Percentiles rank a stretch among this genome's conserved stretches.
These are phyloP conservation scores for Royoungia palumana DNA, from an alignment of 768 basidiomycete genomes.

Conservation along the genomic window DNA sequence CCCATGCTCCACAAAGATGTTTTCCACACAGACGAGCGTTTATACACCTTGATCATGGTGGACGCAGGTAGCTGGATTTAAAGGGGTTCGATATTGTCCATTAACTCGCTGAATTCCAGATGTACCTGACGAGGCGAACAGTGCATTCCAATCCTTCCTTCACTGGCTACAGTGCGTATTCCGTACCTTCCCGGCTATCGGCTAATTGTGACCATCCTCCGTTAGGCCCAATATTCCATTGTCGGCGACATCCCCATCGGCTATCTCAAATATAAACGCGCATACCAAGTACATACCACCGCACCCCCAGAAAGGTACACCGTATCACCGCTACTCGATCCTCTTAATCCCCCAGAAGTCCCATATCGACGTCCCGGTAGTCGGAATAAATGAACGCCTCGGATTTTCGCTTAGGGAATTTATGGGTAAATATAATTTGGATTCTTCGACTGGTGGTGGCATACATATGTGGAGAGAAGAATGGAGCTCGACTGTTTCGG, in stretches of 20 bases:
- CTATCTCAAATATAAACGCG: conserved; percentile 41
- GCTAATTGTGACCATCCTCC: neutral
- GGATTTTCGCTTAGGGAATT: conserved; percentile 71
- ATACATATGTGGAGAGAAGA: conserved; percentile 81
- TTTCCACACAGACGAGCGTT: conserved; percentile 74
- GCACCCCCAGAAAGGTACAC: conserved; percentile 85
- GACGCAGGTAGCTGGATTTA: conserved; percentile 66
- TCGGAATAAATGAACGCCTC: conserved; percentile 46
- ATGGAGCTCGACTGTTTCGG: conserved; percentile 65
- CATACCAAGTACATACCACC: conserved; percentile 85
- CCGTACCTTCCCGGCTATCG: neutral
- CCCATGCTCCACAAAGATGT: conserved; percentile 70
- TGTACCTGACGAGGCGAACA: conserved; percentile 68
- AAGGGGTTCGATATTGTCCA: neutral
- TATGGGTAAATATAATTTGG: conserved; percentile 49
- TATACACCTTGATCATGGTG: conserved; percentile 87
- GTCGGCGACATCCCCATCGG: conserved; percentile 48
- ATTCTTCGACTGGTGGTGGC: conserved; percentile 59
- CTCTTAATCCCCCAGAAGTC: conserved; percentile 72
- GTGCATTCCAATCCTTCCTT: conserved; percentile 67
- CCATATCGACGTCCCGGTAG: conserved; percentile 41
- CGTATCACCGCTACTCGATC: conserved; percentile 85
- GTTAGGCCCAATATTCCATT: conserved; percentile 79
- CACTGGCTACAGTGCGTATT: conserved; percentile 80
- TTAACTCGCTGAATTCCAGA: conserved; percentile 44